A percentile compares a stretch with the other conserved stretches of the same genome.
Evolutionary conservation across 768 basidiomycete genomes (phyloP).

Genomic region (Wakefieldia striispora): DNA sequence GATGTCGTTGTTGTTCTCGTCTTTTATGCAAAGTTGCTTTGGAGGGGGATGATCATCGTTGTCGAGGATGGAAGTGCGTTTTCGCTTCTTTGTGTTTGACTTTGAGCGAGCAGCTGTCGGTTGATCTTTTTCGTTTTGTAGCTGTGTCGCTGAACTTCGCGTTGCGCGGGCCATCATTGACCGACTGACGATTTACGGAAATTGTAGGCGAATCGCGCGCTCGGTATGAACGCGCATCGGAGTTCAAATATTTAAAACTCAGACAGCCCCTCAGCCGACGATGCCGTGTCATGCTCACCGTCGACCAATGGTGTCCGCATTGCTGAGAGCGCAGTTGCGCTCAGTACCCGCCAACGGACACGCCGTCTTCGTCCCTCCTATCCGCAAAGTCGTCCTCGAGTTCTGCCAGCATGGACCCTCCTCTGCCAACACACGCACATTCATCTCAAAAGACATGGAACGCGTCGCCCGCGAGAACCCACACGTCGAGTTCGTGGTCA

Average conservation of each 20-base stretch:
- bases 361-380: constrained; percentile 65
- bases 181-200: constrained; percentile 27
- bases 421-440: constrained; percentile 68
- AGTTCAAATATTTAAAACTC: constrained; percentile 25
- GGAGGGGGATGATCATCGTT: constrained; percentile 46
- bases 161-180: constrained; percentile 71
- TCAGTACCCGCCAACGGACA: constrained; percentile 75
- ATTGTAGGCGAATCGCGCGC: constrained; percentile 14
- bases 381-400: constrained; percentile 87
- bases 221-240: constrained; percentile 20
- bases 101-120: constrained; percentile 29
- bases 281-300: background rate
- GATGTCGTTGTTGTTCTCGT: constrained; percentile 27
- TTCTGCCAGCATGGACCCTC: constrained; percentile 84
- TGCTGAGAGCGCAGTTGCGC: constrained; percentile 47
- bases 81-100: constrained; percentile 58
- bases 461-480: constrained; percentile 69
- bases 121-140: constrained; percentile 36
- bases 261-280: constrained; percentile 14
- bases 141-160: constrained; percentile 50
- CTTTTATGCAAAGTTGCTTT: constrained; percentile 49
- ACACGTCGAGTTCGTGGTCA: constrained; percentile 82
- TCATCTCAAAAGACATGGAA: constrained; percentile 61
- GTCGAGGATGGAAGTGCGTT: constrained; percentile 49
- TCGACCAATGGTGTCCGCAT: constrained; percentile 37